Conservation (phyloP, 768 basidiomycete genomes). For the Arthromyces matolae region DNA sequence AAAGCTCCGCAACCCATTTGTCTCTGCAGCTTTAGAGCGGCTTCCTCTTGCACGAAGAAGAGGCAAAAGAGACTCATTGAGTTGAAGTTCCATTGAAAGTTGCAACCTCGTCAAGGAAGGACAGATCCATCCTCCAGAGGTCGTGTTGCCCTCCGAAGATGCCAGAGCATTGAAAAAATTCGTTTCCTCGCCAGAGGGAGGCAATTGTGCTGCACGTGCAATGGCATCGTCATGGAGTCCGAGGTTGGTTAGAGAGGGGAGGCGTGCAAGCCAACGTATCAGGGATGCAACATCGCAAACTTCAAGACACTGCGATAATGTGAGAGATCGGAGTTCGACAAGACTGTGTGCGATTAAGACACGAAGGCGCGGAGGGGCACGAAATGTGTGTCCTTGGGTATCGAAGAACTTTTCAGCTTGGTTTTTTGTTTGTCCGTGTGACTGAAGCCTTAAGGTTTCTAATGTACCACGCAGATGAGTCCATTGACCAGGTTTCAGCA, state of each 20-base stretch:
- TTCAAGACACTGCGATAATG: constrained; percentile 20
- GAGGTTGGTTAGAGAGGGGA: constrained; percentile 26
- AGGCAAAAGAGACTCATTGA: constrained; percentile 17
- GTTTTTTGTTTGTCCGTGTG: background rate
- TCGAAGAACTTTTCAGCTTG: constrained; percentile 16
- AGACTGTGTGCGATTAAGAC: constrained; percentile 17
- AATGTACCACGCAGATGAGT: constrained; percentile 15
- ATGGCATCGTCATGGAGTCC: constrained; percentile 19
- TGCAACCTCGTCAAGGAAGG: constrained; percentile 22
- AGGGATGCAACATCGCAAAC: constrained; percentile 23
- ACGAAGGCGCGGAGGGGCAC: constrained; percentile 16
- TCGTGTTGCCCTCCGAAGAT: constrained; percentile 15
- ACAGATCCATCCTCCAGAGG: constrained; percentile 23
- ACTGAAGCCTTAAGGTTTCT: constrained; percentile 18
- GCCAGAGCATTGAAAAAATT: constrained; percentile 22
- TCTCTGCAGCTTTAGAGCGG: background rate
- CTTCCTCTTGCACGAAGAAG: constrained; percentile 22
- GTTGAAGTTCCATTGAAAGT: constrained; percentile 14
- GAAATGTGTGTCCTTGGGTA: background rate
- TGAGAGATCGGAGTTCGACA: constrained; percentile 23
- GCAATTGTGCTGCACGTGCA: constrained; percentile 5
- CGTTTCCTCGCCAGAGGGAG: constrained; percentile 7
- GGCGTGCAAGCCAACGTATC: constrained; percentile 26
- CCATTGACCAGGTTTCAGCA: constrained; percentile 20
- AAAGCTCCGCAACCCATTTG: constrained; percentile 4